A percentile compares a stretch with the other conserved stretches of the same genome.
Evolutionary conservation across 2,329 filamentous ascomycete species (phyloP).

Genomic region (Annulohypoxylon truncatum): DNA sequence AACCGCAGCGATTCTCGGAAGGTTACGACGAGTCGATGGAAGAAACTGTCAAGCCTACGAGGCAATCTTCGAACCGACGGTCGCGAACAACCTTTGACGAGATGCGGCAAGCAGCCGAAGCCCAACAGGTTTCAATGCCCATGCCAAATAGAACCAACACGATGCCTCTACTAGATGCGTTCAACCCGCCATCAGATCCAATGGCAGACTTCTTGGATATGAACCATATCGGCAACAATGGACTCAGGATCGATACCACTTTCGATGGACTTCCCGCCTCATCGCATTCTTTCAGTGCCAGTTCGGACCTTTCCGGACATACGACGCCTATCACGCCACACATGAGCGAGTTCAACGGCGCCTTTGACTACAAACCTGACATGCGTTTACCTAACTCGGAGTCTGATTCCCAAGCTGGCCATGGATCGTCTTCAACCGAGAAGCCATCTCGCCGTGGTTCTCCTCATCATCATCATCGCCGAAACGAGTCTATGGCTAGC

Average conservation of each 20-base stretch:
- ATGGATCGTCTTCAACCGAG: conserved; percentile 42
- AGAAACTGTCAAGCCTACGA: conserved; percentile 70
- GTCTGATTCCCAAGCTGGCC: conserved; percentile 31
- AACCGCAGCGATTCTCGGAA: conserved; percentile 66
- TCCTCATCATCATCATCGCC: conserved; percentile 59
- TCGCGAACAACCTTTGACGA: conserved; percentile 68
- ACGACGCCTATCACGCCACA: conserved; percentile 65
- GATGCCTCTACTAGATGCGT: conserved; percentile 54
- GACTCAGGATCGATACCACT: conserved; percentile 56
- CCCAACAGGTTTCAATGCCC: conserved; percentile 59
- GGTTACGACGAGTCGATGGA: conserved; percentile 74
- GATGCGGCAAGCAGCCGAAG: conserved; percentile 67
- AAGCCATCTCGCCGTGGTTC: conserved; percentile 48
- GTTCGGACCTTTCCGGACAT: conserved; percentile 62
- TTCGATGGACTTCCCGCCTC: conserved; percentile 51
- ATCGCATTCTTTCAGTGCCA: conserved; percentile 54
- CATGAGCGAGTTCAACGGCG: conserved; percentile 55
- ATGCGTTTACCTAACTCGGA: conserved; percentile 49
- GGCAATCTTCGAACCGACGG: conserved; percentile 57
- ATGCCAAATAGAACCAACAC: conserved; percentile 66
- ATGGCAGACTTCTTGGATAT: conserved; percentile 67
- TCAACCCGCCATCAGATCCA: conserved; percentile 65
- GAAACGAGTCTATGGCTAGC: conserved; percentile 70
- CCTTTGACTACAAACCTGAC: conserved; percentile 59
- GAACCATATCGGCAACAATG: conserved; percentile 54